Evolutionary conservation across 106 monocot species (phyloP), one percentile per base, ranked within the genome.

Genomic region (Alisma plantagoaquatica): DNA sequence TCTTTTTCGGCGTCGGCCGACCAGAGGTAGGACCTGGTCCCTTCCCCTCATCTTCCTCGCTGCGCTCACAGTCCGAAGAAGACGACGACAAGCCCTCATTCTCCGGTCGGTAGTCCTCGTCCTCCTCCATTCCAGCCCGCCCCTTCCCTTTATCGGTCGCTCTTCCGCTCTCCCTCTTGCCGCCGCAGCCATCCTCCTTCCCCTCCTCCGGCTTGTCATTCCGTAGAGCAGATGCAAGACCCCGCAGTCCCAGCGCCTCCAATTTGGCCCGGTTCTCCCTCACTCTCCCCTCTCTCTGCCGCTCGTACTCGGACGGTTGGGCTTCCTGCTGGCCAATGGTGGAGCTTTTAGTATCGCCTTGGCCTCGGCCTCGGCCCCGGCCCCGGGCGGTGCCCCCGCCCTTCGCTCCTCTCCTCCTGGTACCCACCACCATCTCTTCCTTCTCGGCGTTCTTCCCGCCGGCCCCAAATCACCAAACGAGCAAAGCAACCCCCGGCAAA

Each of bases 291-390:
- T 78, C 30, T 49, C 83, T 69, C 56, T 65, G 53, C 46, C 30
- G 58, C 66, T 83, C 78, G 71, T 83, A 83, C 57, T 77, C 82
- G 28, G 70, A 49, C 31, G n/a, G n/a, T n/a, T n/a, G n/a, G n/a
- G n/a, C n/a, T n/a, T n/a, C n/a, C n/a, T n/a, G n/a, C n/a, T n/a
- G n/a, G n/a, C n/a, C n/a, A n/a, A n/a, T n/a, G n/a, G n/a, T n/a
- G n/a, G n/a, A n/a, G n/a, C n/a, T n/a, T n/a, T n/a, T n/a, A n/a
- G n/a, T n/a, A n/a, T n/a, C n/a, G n/a, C n/a, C n/a, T 17, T 26
- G 27, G 0, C 4, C 60, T 31, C 29, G 35, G 29, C 27, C 28
- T 43, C 26, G 3, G n/a, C 11, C 58, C 10, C 24, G 28, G 30
- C 23, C 4, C 29, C 29, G 33, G 22, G 18, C 14, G 49, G 8